Evolutionary conservation across 148 eudicot species (phyloP).

Genomic region (Camellia lanceoleosa): DNA sequence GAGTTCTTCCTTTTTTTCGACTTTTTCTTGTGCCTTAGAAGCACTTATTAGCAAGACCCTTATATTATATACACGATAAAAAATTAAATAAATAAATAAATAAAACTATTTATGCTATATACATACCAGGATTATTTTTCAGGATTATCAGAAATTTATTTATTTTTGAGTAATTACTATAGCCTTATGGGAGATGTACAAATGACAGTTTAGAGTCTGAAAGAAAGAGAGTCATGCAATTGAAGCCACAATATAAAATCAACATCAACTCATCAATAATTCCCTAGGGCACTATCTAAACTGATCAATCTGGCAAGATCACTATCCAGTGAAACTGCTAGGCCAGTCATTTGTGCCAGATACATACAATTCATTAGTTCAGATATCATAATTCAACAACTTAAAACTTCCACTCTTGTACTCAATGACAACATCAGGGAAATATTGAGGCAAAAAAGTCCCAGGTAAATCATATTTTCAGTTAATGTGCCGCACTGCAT

Average conservation of each 20-base stretch:
- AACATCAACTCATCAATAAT: not conserved
- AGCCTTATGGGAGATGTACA: not conserved
- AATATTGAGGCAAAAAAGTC: not conserved
- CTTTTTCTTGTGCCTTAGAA: too few relatives aligned
- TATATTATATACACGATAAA: too few relatives aligned
- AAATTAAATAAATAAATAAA: too few relatives aligned
- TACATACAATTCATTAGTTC: not conserved
- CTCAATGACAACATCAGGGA: not conserved
- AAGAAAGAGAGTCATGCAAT: not conserved
- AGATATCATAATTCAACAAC: not conserved
- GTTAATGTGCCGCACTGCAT: not conserved
- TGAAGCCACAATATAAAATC: not conserved
- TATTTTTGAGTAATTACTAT: too few relatives aligned
- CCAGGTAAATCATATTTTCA: too few relatives aligned
- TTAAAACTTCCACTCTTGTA: not conserved
- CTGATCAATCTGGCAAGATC: slow-evolving; percentile 1
- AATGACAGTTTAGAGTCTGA: not conserved
- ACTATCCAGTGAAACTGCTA: not conserved
- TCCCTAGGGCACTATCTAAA: not conserved
- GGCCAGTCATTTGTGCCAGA: not conserved
- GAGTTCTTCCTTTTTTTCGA: too few relatives aligned
- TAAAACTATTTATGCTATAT: too few relatives aligned
- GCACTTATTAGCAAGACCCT: too few relatives aligned
- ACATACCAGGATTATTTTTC: too few relatives aligned
- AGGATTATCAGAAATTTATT: too few relatives aligned